These are phyloP conservation scores for Pestalotiopsis sp. DNA, from an alignment of 2,329 filamentous ascomycete genomes.

Conservation along the genomic window DNA sequence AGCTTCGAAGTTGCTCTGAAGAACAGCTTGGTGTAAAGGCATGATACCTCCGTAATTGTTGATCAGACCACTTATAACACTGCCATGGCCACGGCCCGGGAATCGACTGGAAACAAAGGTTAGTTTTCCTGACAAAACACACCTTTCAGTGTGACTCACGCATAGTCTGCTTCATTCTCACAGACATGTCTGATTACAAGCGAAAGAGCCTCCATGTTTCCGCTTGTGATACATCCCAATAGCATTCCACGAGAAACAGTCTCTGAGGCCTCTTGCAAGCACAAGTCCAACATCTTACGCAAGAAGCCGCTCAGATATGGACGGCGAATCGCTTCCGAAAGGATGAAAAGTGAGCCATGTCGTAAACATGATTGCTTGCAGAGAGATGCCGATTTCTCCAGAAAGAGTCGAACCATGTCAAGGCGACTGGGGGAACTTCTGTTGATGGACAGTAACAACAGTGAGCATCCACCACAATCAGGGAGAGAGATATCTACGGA, in stretches of 20 bases:
- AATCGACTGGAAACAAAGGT: background rate
- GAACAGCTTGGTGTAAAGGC: background rate
- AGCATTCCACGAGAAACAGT: background rate
- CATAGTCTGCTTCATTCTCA: background rate
- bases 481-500: background rate
- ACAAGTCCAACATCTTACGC: background rate
- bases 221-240: rapidly evolving
- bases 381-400: background rate
- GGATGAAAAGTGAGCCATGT: background rate
- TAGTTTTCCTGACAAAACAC: background rate
- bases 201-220: background rate
- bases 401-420: background rate
- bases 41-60: background rate
- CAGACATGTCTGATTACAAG: background rate
- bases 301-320: background rate
- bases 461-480: background rate
- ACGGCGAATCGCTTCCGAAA: background rate
- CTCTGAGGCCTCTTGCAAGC: background rate
- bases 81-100: rapidly evolving
- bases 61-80: background rate
- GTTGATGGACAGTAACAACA: background rate
- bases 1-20: background rate
- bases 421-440: background rate
- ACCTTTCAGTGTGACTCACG: background rate
- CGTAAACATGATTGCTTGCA: background rate